Base-by-base conservation (phyloP, 2,329 filamentous ascomycete species). In the Clonostachys byssicola region DNA sequence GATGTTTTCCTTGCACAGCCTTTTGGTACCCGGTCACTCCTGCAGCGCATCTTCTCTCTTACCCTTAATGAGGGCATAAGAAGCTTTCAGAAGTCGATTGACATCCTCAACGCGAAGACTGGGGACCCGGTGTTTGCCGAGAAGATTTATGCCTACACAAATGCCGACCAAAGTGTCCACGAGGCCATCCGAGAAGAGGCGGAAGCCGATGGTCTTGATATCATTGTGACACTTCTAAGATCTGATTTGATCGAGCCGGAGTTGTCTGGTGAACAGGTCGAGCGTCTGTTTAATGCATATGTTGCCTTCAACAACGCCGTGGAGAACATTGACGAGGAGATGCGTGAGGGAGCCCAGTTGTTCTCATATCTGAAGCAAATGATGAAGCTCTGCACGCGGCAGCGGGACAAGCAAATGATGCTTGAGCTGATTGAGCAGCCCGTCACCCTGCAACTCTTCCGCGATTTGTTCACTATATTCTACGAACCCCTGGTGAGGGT, bases 371-470 rank as follows among this genome's bases (percentile, higher is more conserved):
- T 99, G 56, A 99, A 99, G 70, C 92, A 96, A 64, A 78, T 96
- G 35, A 75, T 97, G 60, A 97, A 97, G 71, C 76, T 99, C 34
- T 88, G 91, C 66, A 92, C 90, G 12, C 81, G 94, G 43, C 89
- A 96, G 61, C 81, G 92, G 43, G 94, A 99, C 65, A 99, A 99
- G 81, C 76, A 85, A 34, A 96, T 96, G 92, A 97, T 99, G 92
- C 75, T 96, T 47, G 82, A 85, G 52, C 85, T 97, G 59, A 94
- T 99, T 45, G 92, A 97, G 68, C 92, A 99, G 71, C 90, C 94
- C 0, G 92, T 92, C n/a, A 97, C 94, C 0, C 76, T 99, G n/a
- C 88, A 95, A 62, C 78, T 99, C 30, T 94, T 99, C 78, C 84
- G 91, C 43, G 94, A 99, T 60, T 78, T 99, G 20, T 97, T 99